Evolutionary conservation across 2,329 filamentous ascomycete genomes (phyloP), one percentile per base, ranked within the genome.

Genomic region (Corinectria fuckeliana): DNA sequence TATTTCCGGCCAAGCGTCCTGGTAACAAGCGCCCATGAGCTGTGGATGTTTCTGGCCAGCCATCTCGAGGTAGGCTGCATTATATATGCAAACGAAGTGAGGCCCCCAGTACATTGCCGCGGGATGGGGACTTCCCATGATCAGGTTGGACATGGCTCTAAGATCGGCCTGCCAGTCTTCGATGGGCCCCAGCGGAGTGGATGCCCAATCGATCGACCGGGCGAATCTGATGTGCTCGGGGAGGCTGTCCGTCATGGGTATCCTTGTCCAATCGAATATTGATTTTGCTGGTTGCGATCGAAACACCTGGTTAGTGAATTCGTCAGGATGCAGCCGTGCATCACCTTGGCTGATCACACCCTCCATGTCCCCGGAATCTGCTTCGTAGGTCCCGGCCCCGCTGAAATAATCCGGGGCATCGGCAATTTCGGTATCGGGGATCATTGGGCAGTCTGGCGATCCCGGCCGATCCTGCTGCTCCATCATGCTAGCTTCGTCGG

Each of bases 241-340:
- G 38, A 93, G 80, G 23, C 82, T 82, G 13, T 87, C 78, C 4
- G 85, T 85, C 11, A 89, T 50, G 1, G 89, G 85, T 48, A 94
- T 81, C 53, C 87, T 83, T 4, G 91, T 95, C 92, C 92, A 95
- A 74, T 96, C 92, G 71, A 93, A 94, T 28, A 87, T 90, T 11
- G 83, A 79, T 65, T 69, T 72, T 21, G 72, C 59, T 14, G 75
- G 70, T 18, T 75, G 72, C 4, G 73, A 71, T 58, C 73, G 71
- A n/a, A 78, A 70, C 3, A 79, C 76, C 44, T 78, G 69, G 36
- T 79, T 78, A 13, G 77, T 78, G 30, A 80, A 80, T 20, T 78
- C 77, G 42, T 80, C 78, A 4, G 77, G 76, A 50, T 79, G 77
- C 25, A 71, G 61, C 48, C 72, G 68, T 49, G 62, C 58, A 14